These are phyloP conservation scores for Pseudopyricularia cyperi DNA, from an alignment of 2,329 filamentous ascomycete genomes.

Conservation along the genomic window DNA sequence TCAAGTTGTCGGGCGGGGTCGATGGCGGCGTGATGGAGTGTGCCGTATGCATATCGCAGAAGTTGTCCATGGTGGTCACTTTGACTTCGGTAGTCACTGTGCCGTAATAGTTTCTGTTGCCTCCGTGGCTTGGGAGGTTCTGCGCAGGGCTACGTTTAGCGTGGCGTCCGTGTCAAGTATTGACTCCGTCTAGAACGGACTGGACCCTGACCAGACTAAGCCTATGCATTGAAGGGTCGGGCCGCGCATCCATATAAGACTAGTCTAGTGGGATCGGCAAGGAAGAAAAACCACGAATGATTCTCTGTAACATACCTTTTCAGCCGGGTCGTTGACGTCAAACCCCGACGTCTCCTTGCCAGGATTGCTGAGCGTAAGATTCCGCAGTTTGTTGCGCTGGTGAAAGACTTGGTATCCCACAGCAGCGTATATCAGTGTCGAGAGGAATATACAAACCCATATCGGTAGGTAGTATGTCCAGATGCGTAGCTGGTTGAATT, in stretches of 20 bases:
- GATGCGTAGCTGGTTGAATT: slow-evolving; percentile 43
- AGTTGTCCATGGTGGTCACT: slow-evolving; percentile 20
- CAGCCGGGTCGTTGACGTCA: slow-evolving; percentile 15
- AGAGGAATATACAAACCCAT: slow-evolving; percentile 45
- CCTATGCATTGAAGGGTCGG: no score
- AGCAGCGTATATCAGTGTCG: slow-evolving; percentile 39
- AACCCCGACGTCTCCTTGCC: slow-evolving; percentile 16
- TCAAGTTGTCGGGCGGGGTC: slow-evolving; percentile 9
- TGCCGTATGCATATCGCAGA: slow-evolving; percentile 4
- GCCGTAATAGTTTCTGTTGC: slow-evolving; percentile 26
- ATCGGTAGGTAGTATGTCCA: slow-evolving; percentile 50
- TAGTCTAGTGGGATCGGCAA: neutral
- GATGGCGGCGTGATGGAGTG: slow-evolving; percentile 7
- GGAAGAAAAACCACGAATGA: neutral
- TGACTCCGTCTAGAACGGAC: neutral
- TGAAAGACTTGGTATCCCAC: slow-evolving; percentile 49
- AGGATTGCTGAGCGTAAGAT: slow-evolving; percentile 35
- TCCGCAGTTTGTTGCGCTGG: slow-evolving; percentile 39
- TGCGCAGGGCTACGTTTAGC: slow-evolving; percentile 3
- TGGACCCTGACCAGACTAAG: neutral
- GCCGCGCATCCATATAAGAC: no score
- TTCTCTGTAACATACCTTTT: slow-evolving; percentile 17
- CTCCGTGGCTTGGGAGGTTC: slow-evolving; percentile 14
- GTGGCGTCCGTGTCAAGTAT: neutral
- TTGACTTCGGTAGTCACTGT: slow-evolving; percentile 41